Base-by-base conservation (phyloP, 1,139 yeast genomes). In the Suhomyces yuchorum region DNA sequence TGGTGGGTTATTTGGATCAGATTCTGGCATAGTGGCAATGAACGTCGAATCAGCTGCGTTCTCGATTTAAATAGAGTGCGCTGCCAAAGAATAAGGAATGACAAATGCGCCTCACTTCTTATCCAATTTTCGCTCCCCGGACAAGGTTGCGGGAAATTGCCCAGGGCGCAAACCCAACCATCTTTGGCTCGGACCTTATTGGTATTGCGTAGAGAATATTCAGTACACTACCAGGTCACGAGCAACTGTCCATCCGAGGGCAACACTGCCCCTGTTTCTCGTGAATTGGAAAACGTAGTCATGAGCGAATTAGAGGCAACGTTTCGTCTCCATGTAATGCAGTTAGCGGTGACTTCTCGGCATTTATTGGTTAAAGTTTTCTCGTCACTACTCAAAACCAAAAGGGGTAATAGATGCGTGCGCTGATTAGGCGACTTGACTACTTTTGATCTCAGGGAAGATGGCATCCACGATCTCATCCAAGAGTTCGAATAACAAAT, bases 401-500 rank as follows among this genome's bases (percentile, higher is more conserved):
- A 30, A 30, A 14, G 34, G 17, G 37, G 37, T 18, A 34, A 11
- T 17, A 12, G 23, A 15, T 30, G 34, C 34, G 34, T 9, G 2
- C 28, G 12, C 14, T 26, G 30, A 4, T n/a, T 24, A 26, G 3
- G 14, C 11, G 14, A 26, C 2, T 33, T 17, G 26, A 20, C 17
- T 1, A n/a, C 8, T 14, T 30, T 30, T 37, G 20, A 23, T n/a
- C 30, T 46, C 78, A 0, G 77, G 75, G 48, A 81, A 81, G 1
- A 81, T 40, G 30, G 67, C 75, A 19, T 63, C 70, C 3, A 81
- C 37, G 1, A 80, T 44, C 48, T 73, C 74, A 50, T 85, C 89
- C 22, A 88, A 59, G 2, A 88, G 49, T 46, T 80, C 78, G 52
- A 83, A 77, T 0, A 85, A 59, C 47, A 91, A 65, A 58, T 86